Evolutionary conservation across 1,284 basidiomycete genomes (phyloP).

Genomic region (Neolentinus lepideus): DNA sequence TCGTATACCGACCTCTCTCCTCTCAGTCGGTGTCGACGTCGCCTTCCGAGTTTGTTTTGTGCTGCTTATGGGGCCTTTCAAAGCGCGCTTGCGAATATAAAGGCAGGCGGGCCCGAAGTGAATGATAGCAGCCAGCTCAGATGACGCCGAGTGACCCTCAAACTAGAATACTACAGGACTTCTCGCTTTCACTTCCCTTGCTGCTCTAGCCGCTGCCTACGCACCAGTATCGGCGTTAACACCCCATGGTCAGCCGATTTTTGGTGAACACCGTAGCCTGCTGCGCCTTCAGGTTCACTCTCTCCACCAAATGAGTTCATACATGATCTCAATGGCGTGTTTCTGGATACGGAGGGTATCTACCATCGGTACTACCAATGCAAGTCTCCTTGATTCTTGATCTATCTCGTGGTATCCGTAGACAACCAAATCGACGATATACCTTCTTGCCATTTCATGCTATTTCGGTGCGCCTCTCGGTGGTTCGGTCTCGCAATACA

Average conservation of each 20-base stretch:
- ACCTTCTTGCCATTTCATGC: constrained; percentile 13
- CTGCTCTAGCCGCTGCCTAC: background rate
- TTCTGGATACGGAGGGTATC: constrained; percentile 25
- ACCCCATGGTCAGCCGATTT: background rate
- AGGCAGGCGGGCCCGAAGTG: no score
- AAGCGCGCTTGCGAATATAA: no score
- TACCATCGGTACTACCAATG: constrained; percentile 35
- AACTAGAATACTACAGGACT: no score
- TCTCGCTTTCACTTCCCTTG: no score
- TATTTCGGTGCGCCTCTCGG: constrained; percentile 25
- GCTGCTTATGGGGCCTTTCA: no score
- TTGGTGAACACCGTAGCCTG: background rate
- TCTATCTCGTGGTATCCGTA: no score
- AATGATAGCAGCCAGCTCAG: no score
- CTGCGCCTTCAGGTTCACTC: constrained; percentile 10
- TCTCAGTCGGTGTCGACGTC: no score
- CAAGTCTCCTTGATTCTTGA: background rate
- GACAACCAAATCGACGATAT: no score
- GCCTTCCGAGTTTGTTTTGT: no score
- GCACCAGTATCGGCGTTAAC: background rate
- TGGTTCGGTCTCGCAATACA: constrained; percentile 27
- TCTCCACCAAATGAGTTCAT: constrained; percentile 23
- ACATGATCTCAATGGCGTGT: constrained; percentile 34
- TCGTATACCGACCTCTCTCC: no score
- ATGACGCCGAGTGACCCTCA: no score